Conservation (phyloP, 2,329 filamentous ascomycete species). For the Botryotinia narcissicola region DNA sequence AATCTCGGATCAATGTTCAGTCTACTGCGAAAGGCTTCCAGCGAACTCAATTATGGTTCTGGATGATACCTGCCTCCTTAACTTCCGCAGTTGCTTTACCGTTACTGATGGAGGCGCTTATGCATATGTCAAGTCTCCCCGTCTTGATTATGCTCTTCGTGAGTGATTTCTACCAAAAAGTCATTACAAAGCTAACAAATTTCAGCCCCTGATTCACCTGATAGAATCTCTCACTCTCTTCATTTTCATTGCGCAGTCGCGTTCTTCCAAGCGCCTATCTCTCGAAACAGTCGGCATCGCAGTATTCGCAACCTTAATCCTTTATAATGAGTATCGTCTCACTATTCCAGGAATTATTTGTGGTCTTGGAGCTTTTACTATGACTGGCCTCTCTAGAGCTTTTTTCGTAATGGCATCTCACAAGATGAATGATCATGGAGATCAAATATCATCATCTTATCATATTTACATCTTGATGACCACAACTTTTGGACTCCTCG, state of each 20-base stretch:
- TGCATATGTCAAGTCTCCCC: conserved; percentile 34
- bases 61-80: conserved; percentile 29
- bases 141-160: conserved; percentile 35
- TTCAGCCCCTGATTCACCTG: conserved; percentile 30
- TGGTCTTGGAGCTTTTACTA: conserved; percentile 25
- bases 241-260: not conserved
- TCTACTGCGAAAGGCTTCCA: too few species aligned
- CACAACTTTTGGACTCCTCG: conserved; percentile 26
- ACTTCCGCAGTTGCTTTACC: conserved; percentile 31
- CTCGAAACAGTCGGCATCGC: conserved; percentile 26
- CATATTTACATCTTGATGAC: conserved; percentile 32
- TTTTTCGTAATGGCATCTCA: conserved; percentile 22
- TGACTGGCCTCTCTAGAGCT: conserved; percentile 29
- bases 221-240: conserved; percentile 29
- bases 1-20: not conserved
- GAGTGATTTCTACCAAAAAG: conserved; percentile 15
- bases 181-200: conserved; percentile 10
- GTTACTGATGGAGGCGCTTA: conserved; percentile 30
- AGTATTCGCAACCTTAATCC: conserved; percentile 22
- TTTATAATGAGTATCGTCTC: conserved; percentile 35
- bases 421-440: not conserved
- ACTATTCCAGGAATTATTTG: conserved; percentile 33
- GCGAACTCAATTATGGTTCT: conserved; percentile 18
- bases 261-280: not conserved
- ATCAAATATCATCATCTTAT: not conserved